Percentiles rank a stretch among this genome's conserved stretches.
Conservation (phyloP, 2,329 filamentous ascomycete genomes). For the Pseudonectria foliicola region DNA sequence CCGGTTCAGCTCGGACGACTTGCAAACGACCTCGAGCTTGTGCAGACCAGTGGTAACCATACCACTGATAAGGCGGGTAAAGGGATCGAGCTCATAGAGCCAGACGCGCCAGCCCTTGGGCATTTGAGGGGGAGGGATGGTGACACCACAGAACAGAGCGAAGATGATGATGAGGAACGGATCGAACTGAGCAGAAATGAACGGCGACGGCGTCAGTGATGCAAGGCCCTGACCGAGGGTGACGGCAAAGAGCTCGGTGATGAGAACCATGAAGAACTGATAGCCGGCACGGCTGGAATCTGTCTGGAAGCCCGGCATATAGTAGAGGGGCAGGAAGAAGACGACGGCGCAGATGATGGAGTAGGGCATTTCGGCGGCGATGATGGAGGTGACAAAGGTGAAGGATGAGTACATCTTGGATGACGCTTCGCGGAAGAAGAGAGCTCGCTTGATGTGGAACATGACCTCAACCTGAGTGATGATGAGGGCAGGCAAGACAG, state of each 20-base stretch:
- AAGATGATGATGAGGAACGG: slow-evolving; percentile 80
- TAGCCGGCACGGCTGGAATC: slow-evolving; percentile 65
- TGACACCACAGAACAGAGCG: slow-evolving; percentile 80
- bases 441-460: slow-evolving; percentile 70
- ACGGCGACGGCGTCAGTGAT: slow-evolving; percentile 68
- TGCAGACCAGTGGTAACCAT: slow-evolving; percentile 76
- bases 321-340: slow-evolving; percentile 82
- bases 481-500: slow-evolving; percentile 75
- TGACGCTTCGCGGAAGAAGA: slow-evolving; percentile 80
- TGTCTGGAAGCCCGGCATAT: slow-evolving; percentile 66
- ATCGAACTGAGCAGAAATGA: slow-evolving; percentile 73
- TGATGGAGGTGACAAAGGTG: slow-evolving; percentile 69
- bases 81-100: slow-evolving; percentile 78
- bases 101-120: slow-evolving; percentile 71
- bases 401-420: slow-evolving; percentile 80
- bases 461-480: slow-evolving; percentile 75
- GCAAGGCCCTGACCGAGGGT: slow-evolving; percentile 72
- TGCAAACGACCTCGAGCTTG: slow-evolving; percentile 55
- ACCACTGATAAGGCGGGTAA: slow-evolving; percentile 73
- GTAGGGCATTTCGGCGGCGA: slow-evolving; percentile 82
- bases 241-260: slow-evolving; percentile 79
- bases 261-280: slow-evolving; percentile 77
- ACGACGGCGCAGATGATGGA: slow-evolving; percentile 68
- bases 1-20: slow-evolving; percentile 51
- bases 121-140: slow-evolving; percentile 71